Base-by-base conservation (phyloP, 495 filamentous ascomycete genomes). In the Penicilliopsis zonata region DNA sequence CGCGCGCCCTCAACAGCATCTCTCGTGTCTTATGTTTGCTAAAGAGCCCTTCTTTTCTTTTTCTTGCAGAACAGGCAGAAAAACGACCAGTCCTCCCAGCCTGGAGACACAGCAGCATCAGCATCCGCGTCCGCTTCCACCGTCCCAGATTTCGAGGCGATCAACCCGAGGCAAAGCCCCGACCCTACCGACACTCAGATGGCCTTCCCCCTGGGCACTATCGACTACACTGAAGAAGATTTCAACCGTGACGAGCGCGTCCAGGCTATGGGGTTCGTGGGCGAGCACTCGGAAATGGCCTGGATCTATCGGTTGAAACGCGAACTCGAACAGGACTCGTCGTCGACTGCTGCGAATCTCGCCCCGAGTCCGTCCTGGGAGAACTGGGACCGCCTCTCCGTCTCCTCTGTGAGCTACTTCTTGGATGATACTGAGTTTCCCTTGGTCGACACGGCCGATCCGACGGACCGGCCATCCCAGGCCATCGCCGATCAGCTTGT, bases 201-300 rank as follows among this genome's bases (percentile, higher is more conserved):
- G 9, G 50, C 53, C 19, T 61, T 65, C 21, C 70, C 69, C 2
- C 59, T 60, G 6, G 65, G 57, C 13, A 60, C 59, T 12, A 31
- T 67, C 19, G 74, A 78, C 41, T 57, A 62, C 19, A 65, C 72
- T 30, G 52, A 68, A 23, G 70, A 78, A 45, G 76, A 80, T 32
- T 64, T 67, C 25, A 71, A 72, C 40, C 61, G 60, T 13, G 68
- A 60, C 40, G 62, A 68, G 31, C 57, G 56, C 23, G 49, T 60
- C 16, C 59, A 61, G 25, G 55, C 63, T 0, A 71, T 65, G 29
- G 76, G 76, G 0, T 78, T 71, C 44, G 53, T 78, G 27, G 76
- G 76, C 18, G 75, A 74, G 37, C 72, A 69, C 30, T 79, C 74
- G 3, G 73, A 76, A 32, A 54, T 76, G 13, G 56, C 59, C 28